Conservation (phyloP, 225 moss, liverwort and hornwort species). For the Marchantia polymorpha region DNA sequence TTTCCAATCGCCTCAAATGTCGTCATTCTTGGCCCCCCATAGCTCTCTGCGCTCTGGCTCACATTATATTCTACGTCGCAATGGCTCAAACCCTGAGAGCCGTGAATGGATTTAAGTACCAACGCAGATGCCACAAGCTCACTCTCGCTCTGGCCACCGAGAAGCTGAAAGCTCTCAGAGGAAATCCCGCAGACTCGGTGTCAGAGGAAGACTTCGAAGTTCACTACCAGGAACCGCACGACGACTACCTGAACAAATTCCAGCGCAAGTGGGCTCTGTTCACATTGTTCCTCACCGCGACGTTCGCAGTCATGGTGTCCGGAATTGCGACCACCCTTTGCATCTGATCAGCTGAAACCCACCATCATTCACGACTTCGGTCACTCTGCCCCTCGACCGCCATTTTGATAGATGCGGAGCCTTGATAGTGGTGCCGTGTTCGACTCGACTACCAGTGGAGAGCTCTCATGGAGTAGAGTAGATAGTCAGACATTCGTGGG, state of each 20-base stretch:
- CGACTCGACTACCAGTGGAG: background rate
- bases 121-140: constrained; percentile 31
- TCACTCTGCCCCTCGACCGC: background rate
- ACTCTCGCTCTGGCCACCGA: constrained; percentile 31
- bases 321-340: constrained; percentile 24
- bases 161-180: constrained; percentile 24
- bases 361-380: background rate
- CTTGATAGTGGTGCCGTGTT: background rate
- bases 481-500: background rate
- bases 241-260: constrained; percentile 35
- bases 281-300: constrained; percentile 17
- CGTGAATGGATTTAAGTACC: constrained; percentile 34
- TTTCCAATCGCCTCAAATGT: constrained; percentile 24
- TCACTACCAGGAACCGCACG: constrained; percentile 31
- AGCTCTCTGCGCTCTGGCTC: constrained; percentile 23
- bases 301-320: constrained; percentile 17
- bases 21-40: constrained; percentile 34
- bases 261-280: constrained; percentile 27
- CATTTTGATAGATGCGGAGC: background rate
- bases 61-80: constrained; percentile 31
- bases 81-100: constrained; percentile 35
- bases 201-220: constrained; percentile 32
- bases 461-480: background rate
- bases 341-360: constrained; percentile 8
- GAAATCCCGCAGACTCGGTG: constrained; percentile 11